Percentiles rank a stretch among this genome's conserved stretches.
Evolutionary conservation across 805 yeast genomes (phyloP).

Genomic region (Scheffersomyces ergatensis): DNA sequence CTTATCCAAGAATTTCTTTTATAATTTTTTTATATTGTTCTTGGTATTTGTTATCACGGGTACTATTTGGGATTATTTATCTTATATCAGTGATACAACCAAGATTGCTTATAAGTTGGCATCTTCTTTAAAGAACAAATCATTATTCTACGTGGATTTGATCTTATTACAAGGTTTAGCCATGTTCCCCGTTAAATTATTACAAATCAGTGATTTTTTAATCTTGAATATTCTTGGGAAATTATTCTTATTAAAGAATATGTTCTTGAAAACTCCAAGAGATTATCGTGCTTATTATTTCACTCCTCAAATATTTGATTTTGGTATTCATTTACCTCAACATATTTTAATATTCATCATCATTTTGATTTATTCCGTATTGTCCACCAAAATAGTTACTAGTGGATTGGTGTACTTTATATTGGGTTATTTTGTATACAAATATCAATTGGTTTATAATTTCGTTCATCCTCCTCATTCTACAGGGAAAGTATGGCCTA

Average conservation of each 20-base stretch:
- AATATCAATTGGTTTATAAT: slow-evolving; percentile 59
- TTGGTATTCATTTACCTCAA: slow-evolving; percentile 61
- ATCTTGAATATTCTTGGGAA: slow-evolving; percentile 66
- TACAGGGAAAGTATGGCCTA: slow-evolving; percentile 68
- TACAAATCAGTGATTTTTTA: slow-evolving; percentile 58
- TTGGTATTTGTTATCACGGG: slow-evolving; percentile 62
- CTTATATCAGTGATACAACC: slow-evolving; percentile 72
- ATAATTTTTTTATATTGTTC: slow-evolving; percentile 59
- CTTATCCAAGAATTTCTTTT: slow-evolving; percentile 56
- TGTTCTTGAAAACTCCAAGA: slow-evolving; percentile 67
- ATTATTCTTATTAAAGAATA: slow-evolving; percentile 44
- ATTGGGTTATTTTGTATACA: slow-evolving; percentile 58
- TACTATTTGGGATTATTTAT: slow-evolving; percentile 58
- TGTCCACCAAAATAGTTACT: slow-evolving; percentile 57
- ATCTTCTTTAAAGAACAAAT: slow-evolving; percentile 70
- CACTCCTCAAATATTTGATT: slow-evolving; percentile 59
- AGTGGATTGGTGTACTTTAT: slow-evolving; percentile 57
- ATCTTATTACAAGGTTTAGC: slow-evolving; percentile 80
- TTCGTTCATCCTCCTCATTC: slow-evolving; percentile 65
- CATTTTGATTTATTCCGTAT: slow-evolving; percentile 57
- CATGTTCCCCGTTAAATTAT: slow-evolving; percentile 83
- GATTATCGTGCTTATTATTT: slow-evolving; percentile 70
- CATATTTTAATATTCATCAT: slow-evolving; percentile 59
- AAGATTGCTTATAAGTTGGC: slow-evolving; percentile 87
- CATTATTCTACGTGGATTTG: slow-evolving; percentile 88